Base-by-base conservation (phyloP, 345 rosid species). In the Triadica sebifera region DNA sequence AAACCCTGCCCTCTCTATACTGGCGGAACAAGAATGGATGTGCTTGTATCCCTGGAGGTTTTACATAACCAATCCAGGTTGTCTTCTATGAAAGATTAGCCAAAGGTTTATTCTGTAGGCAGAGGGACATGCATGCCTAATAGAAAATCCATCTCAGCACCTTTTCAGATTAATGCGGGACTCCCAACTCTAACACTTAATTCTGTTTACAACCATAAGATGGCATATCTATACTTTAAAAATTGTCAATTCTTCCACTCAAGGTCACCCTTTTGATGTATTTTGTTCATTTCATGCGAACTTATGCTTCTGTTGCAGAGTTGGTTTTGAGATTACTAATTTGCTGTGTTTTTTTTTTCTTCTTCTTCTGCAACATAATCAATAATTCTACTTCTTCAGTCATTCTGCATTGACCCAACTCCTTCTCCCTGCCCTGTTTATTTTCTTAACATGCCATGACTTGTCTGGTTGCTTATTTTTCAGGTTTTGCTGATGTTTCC, bases 401-500 rank as follows among this genome's bases (percentile, higher is more conserved):
- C 58, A 12, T 38, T 19, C 63, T 49, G 9, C 46, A 51, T n/a
- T 6, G 9, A 43, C 10, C 47, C 47, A 7, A 7, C 13, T 12
- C 65, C 49, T 34, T 13, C 19, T 39, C 55, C 51, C 43, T 38
- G 4, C n/a, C 9, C n/a, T 15, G 24, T 62, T 57, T 51, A 65
- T 59, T 29, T 20, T n/a, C 52, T 62, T 63, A 49, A 49, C 13
- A 15, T 67, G 71, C 55, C 19, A 24, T 73, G 25, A 69, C 72
- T 75, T 12, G 34, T 79, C 65, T 58, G 67, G 24, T 65, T 73
- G 39, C 50, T 61, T 59, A 38, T 73, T 73, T 70, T 73, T 73
- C 84, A 91, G 99, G 87, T 93, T 79, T 71, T 92, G 84, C 80
- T 67, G 67, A 70, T 84, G 16, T 92, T 93, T 59, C 94, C 97